A percentile compares a stretch with the other conserved stretches of the same genome.
Conservation (phyloP, 164 flowering plant genomes). For the Aristolochia contorta region DNA sequence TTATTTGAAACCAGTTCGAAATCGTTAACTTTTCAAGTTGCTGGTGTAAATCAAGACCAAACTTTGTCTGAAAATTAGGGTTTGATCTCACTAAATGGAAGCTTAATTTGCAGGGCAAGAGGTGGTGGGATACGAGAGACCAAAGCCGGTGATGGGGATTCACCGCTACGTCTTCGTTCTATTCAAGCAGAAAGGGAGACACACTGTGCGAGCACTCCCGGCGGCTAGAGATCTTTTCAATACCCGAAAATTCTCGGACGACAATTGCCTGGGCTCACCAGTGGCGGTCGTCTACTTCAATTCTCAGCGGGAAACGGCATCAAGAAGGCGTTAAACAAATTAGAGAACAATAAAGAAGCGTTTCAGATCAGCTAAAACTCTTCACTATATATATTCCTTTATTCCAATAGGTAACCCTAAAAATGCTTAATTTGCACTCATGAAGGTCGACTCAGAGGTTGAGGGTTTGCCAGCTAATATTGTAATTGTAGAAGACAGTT, state of each 20-base stretch:
- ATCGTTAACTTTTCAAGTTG: too few relatives aligned
- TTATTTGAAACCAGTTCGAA: too few relatives aligned
- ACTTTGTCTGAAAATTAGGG: neutral
- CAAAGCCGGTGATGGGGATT: slow-evolving; percentile 63
- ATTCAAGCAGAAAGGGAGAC: slow-evolving; percentile 52
- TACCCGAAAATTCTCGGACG: slow-evolving; percentile 52
- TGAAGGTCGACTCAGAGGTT: too few relatives aligned
- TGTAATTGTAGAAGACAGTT: too few relatives aligned
- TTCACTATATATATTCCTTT: too few relatives aligned
- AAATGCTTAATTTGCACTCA: too few relatives aligned
- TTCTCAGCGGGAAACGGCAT: slow-evolving; percentile 79
- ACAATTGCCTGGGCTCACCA: slow-evolving; percentile 60
- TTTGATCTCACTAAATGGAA: neutral
- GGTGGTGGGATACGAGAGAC: slow-evolving; percentile 48
- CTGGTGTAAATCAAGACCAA: neutral
- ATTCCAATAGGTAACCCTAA: too few relatives aligned
- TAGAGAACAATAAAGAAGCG: too few relatives aligned
- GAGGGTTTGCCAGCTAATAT: too few relatives aligned
- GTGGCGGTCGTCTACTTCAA: slow-evolving; percentile 89
- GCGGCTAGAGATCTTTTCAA: slow-evolving; percentile 56
- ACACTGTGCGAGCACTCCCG: slow-evolving; percentile 34
- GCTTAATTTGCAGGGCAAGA: slow-evolving; percentile 53
- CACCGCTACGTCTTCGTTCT: slow-evolving; percentile 71
- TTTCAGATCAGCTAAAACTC: too few relatives aligned
- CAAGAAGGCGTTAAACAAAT: slow-evolving; percentile 31